Evolutionary conservation across 2,329 filamentous ascomycete species (phyloP).

Genomic region (Fusarium brachygibbosum): DNA sequence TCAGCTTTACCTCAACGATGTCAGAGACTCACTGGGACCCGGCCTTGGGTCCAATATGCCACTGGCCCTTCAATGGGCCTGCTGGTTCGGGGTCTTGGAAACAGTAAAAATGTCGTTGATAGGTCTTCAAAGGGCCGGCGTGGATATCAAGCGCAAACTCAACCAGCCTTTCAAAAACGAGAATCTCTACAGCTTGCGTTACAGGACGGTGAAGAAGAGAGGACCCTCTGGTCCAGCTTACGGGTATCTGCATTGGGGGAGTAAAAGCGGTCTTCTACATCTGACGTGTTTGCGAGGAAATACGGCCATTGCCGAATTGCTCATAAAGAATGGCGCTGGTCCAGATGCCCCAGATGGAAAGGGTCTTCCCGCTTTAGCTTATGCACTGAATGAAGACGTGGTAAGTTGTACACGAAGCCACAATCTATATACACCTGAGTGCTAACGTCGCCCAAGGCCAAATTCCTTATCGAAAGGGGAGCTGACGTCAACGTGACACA

Average conservation of each 20-base stretch:
- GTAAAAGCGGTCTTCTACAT: conserved; percentile 29
- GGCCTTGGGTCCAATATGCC: conserved; percentile 15
- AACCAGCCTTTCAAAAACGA: conserved; percentile 16
- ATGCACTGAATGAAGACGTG: conserved; percentile 32
- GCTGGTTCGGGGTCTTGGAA: conserved; percentile 35
- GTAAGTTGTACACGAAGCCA: conserved; percentile 12
- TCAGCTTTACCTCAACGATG: conserved; percentile 28
- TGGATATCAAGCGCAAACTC: conserved; percentile 17
- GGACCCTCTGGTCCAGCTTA: conserved; percentile 1
- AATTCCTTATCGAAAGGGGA: conserved; percentile 22
- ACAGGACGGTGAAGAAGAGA: conserved; percentile 7
- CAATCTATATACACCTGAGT: not conserved
- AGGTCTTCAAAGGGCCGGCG: not conserved
- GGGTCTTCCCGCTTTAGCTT: conserved; percentile 24
- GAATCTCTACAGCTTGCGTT: conserved; percentile 22
- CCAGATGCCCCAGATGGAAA: conserved; percentile 19
- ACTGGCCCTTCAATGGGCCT: conserved; percentile 33
- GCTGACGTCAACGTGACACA: conserved; percentile 23
- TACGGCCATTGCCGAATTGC: conserved; percentile 25
- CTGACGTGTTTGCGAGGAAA: conserved; percentile 39
- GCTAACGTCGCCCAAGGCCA: conserved; percentile 23
- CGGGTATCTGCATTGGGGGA: conserved; percentile 28
- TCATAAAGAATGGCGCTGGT: conserved; percentile 17
- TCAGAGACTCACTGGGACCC: conserved; percentile 9
- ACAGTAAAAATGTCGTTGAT: conserved; percentile 27